A percentile compares a stretch with the other conserved stretches of the same genome.
Conservation (phyloP, 2,329 filamentous ascomycete species). For the Sphaceloma murrayae region DNA sequence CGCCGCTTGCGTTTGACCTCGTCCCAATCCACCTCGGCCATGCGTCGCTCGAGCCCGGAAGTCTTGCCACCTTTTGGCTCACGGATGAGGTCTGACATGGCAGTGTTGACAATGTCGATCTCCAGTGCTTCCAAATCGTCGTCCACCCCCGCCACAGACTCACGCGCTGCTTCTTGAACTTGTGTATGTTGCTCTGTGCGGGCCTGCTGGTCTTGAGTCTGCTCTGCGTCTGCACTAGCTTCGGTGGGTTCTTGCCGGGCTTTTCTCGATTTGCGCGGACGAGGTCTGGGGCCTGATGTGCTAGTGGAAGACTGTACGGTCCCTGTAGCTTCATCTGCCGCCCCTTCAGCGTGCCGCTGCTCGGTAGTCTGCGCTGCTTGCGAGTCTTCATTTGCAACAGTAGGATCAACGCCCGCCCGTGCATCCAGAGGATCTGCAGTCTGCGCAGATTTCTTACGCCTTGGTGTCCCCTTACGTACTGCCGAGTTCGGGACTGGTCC, state of each 20-base stretch:
- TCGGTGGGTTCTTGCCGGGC: neutral
- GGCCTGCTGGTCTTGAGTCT: neutral
- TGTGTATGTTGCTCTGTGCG: neutral
- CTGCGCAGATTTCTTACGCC: too few species aligned
- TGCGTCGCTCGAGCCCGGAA: conserved; percentile 63
- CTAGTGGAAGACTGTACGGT: too few species aligned
- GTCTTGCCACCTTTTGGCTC: conserved; percentile 54
- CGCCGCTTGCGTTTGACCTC: conserved; percentile 36
- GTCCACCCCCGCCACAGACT: conserved; percentile 21
- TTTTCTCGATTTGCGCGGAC: neutral
- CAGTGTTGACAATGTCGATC: conserved; percentile 57
- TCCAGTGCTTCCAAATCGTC: conserved; percentile 29
- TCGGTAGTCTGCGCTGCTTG: too few species aligned
- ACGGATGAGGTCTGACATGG: conserved; percentile 62
- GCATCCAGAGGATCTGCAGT: neutral
- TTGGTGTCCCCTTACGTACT: too few species aligned
- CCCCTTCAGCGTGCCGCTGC: too few species aligned
- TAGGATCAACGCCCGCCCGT: neutral
- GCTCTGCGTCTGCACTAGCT: too few species aligned
- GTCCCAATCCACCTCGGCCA: conserved; percentile 56
- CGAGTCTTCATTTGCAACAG: too few species aligned
- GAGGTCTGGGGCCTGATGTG: too few species aligned
- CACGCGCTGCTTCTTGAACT: conserved; percentile 13
- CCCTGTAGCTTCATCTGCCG: too few species aligned
- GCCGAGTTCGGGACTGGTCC: too few species aligned